Evolutionary conservation across 106 monocot genomes (phyloP).

Genomic region (Xerophyta viscosa): DNA sequence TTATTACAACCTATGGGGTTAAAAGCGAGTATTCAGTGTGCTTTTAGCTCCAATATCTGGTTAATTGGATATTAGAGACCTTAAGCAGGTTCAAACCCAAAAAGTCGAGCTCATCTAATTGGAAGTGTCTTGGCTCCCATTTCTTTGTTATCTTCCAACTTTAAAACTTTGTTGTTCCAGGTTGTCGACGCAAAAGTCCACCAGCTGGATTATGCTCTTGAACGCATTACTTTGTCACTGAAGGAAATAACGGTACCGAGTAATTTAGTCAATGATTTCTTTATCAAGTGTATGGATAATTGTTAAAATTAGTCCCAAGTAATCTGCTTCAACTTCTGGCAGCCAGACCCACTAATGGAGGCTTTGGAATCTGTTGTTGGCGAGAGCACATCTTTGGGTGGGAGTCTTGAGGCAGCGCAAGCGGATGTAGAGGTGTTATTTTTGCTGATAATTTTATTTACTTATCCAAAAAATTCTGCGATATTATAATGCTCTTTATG

Average conservation of each 20-base stretch:
- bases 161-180: constrained; percentile 26
- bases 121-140: too few relatives aligned
- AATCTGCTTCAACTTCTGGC: constrained; percentile 15
- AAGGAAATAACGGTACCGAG: constrained; percentile 73
- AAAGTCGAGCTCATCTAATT: too few relatives aligned
- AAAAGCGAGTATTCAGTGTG: too few relatives aligned
- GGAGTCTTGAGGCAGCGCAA: constrained; percentile 38
- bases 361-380: constrained; percentile 76
- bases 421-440: constrained; percentile 64
- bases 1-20: too few relatives aligned
- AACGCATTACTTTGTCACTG: constrained; percentile 72
- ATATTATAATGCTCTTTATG: too few relatives aligned
- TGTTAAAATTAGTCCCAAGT: too few relatives aligned
- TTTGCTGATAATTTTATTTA: constrained; percentile 1
- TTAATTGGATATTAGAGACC: too few relatives aligned
- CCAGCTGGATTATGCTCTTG: constrained; percentile 72
- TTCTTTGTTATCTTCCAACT: not conserved
- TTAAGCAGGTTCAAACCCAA: too few relatives aligned
- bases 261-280: too few relatives aligned
- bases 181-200: constrained; percentile 85
- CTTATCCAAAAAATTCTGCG: not conserved
- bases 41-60: too few relatives aligned
- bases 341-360: constrained; percentile 75
- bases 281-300: too few relatives aligned
- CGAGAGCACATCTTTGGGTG: constrained; percentile 35